Conservation (phyloP, 2,329 filamentous ascomycete genomes). For the Alternaria hordeiaustralica region DNA sequence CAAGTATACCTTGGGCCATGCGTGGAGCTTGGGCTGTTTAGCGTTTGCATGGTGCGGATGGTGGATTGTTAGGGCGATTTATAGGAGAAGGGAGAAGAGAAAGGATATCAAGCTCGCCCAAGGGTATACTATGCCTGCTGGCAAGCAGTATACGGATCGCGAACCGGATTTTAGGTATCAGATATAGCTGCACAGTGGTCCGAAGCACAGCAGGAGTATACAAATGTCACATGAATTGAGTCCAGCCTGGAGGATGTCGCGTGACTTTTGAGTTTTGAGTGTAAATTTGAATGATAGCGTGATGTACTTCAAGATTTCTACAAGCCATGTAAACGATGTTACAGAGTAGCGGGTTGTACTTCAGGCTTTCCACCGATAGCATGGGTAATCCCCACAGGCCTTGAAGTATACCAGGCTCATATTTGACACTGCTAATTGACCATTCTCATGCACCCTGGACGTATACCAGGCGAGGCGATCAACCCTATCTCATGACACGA, state of each 20-base stretch:
- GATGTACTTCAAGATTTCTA: neutral
- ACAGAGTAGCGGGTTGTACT: neutral
- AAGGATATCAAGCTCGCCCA: slow-evolving; percentile 40
- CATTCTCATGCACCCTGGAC: too few species aligned
- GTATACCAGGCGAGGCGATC: too few species aligned
- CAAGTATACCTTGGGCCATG: slow-evolving; percentile 40
- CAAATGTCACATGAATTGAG: neutral
- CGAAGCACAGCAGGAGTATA: accelerated
- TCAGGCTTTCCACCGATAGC: accelerated
- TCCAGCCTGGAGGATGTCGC: neutral
- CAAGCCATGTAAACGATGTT: accelerated
- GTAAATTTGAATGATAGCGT: accelerated
- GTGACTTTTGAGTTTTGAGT: neutral
- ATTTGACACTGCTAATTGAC: neutral
- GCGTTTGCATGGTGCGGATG: slow-evolving; percentile 48
- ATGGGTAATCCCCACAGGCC: accelerated
- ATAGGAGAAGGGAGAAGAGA: slow-evolving; percentile 36
- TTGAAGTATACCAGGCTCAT: neutral
- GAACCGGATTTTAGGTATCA: slow-evolving; percentile 41
- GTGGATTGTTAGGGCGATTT: slow-evolving; percentile 47
- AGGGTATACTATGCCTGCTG: slow-evolving; percentile 21
- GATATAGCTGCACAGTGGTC: slow-evolving; percentile 9
- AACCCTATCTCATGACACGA: too few species aligned
- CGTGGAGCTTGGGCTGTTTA: slow-evolving; percentile 47
- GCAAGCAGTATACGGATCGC: slow-evolving; percentile 36